Evolutionary conservation across 768 basidiomycete species (phyloP), one percentile per base, ranked within the genome.

Genomic region (Boletus subcaerulescens): DNA sequence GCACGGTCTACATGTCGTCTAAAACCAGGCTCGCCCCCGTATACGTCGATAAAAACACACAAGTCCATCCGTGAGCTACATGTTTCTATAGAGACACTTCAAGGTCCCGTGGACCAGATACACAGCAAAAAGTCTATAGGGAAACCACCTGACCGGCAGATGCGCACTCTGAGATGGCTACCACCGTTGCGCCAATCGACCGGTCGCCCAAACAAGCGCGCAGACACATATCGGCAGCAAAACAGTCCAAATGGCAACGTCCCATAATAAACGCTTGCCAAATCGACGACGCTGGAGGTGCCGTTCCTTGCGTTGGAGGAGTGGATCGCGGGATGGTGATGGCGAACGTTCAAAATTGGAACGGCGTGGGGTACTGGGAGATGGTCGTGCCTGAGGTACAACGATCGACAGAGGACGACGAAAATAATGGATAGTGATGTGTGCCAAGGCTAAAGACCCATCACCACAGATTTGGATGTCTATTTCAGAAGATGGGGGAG

Each of bases 231-330:
- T 72, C 0, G 85, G 85, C 18, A 87, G 63, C 17, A 91, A 76
- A 12, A 89, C 71, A n/a, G 84, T 58, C 84, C 91, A 93, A 22
- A 89, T 85, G 15, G 86, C 84, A n/a, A 90, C 64, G 69, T 95
- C 91, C 89, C 92, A 94, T 15, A 86, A 69, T 38, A 96, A 72
- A 31, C 94, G 78, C 60, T 82, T 82, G 38, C 83, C 82, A 42
- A 86, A 77, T 61, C 93, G 81, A 44, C 80, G 77, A 51, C 81
- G 81, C 71, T 97, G 94, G 55, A 98, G 73, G 40, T 85, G 84
- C 44, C 83, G 77, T 71, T 98, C 94, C 74, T 98, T 98, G 57
- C 89, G 79, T 62, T 89, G 84, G 32, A 98, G 73, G 20, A 98
- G 81, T 53, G 89, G 85, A 64, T 91, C 88, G 18, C 76, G 71